A percentile compares a stretch with the other conserved stretches of the same genome.
Evolutionary conservation across 2,329 filamentous ascomycete species (phyloP).

Genomic region (Microsporum canis): DNA sequence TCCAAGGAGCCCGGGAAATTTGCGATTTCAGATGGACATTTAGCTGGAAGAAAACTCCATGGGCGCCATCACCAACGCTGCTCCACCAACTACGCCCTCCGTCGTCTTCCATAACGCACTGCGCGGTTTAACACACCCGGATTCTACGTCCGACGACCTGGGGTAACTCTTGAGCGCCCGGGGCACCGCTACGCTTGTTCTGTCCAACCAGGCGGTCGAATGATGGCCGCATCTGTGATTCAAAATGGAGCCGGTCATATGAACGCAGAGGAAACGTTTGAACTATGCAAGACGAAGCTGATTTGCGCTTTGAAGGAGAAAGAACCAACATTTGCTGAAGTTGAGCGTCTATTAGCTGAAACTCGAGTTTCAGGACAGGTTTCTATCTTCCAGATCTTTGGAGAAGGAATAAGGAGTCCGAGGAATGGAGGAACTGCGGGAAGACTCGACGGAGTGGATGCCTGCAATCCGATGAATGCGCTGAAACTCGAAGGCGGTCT

Average conservation of each 20-base stretch:
- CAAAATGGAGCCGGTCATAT: background rate
- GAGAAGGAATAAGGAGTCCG: background rate
- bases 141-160: background rate
- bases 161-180: background rate
- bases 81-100: background rate
- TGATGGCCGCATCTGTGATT: conserved; percentile 2
- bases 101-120: background rate
- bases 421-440: background rate
- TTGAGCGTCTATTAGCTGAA: conserved; percentile 36
- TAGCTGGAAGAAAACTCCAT: background rate
- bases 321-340: conserved; percentile 40
- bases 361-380: conserved; percentile 12
- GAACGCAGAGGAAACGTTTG: conserved; percentile 20
- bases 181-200: background rate
- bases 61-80: background rate
- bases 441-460: background rate
- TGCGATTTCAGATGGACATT: conserved; percentile 1
- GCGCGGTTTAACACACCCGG: background rate
- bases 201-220: background rate
- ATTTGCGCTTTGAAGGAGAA: conserved; percentile 38
- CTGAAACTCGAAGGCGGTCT: conserved; percentile 55
- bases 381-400: background rate
- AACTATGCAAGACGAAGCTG: conserved; percentile 39
- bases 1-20: conserved; percentile 2
- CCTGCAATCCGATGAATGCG: conserved; percentile 37